Base-by-base conservation (phyloP, 2,329 filamentous ascomycete genomes). In the Paracoccidioides lutzii region DNA sequence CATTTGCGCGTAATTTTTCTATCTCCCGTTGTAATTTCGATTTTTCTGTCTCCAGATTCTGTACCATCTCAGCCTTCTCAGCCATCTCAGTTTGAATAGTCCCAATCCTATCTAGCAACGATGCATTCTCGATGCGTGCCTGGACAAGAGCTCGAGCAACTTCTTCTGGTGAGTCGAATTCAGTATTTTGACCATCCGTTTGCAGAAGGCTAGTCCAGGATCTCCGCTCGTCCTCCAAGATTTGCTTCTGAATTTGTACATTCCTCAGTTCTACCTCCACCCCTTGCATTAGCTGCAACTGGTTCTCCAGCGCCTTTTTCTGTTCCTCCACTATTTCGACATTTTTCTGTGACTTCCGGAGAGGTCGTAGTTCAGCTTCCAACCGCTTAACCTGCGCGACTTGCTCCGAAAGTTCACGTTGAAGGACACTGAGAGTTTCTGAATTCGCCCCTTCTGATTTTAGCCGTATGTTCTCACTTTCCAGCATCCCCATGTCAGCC, bases 321-420 rank as follows among this genome's bases (percentile, higher is more conserved):
- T 98, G 90, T 69, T 98, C 93, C 67, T 98, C 90, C 0, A 97
- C 87, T 2, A 98, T 81, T 65, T 95, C 88, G 1, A 95, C 84
- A n/a, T 87, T 88, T 71, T 88, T 91, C 68, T 90, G 84, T 3
- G 85, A 74, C 61, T 90, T 87, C 12, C 90, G 84, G 41, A 94
- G 78, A 62, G 90, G 85, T 63, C 87, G 88, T 40, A 98, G 73
- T 67, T 98, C 91, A 0, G 81, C 78, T 68, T 98, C 93, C 3
- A 98, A 76, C 35, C 81, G 84, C 57, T 88, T 84, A 60, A 96
- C 95, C 65, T 97, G 90, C n/a, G 82, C 79, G 0, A 98, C 87
- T 66, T 97, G 93, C 60, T 96, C 90, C 0, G 87, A 85, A 4
- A 98, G 78, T 71, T 98, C 90, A 61, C 84, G 81, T 67, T 91